Evolutionary conservation across 441 rosid genomes (phyloP).

Genomic region (Melastoma candidum): DNA sequence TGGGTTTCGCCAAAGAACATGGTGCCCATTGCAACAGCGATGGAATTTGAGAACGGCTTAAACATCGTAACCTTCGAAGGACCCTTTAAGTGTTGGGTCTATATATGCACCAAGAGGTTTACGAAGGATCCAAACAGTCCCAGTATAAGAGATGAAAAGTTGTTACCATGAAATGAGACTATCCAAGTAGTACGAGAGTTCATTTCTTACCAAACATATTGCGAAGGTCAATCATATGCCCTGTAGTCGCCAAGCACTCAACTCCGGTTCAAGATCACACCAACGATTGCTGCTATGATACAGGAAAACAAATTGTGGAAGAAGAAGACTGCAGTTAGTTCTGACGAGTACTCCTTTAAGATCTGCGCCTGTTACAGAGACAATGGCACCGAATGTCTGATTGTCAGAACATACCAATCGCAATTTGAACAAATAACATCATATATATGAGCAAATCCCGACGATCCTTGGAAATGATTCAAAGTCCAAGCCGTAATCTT

Average conservation of each 20-base stretch:
- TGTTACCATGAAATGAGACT: not conserved
- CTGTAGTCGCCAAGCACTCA: slow-evolving; percentile 39
- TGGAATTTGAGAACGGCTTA: slow-evolving; percentile 46
- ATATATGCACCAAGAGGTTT: slow-evolving; percentile 41
- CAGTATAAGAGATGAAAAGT: slow-evolving; percentile 17
- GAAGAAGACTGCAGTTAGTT: slow-evolving; percentile 48
- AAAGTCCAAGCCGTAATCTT: not conserved
- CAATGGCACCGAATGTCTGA: too few species aligned
- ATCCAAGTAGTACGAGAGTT: not conserved
- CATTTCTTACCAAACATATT: slow-evolving; percentile 43
- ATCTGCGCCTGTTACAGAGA: slow-evolving; percentile 35
- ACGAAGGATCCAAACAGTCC: slow-evolving; percentile 57
- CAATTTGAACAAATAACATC: too few species aligned
- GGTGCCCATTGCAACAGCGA: slow-evolving; percentile 50
- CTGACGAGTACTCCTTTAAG: slow-evolving; percentile 60
- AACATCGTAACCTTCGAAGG: slow-evolving; percentile 59
- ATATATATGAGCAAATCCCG: not conserved
- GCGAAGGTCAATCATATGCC: slow-evolving; percentile 38
- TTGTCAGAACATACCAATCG: too few species aligned
- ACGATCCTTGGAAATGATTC: too few species aligned
- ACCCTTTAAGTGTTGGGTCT: slow-evolving; percentile 56
- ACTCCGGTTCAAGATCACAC: slow-evolving; percentile 27
- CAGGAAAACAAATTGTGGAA: slow-evolving; percentile 42
- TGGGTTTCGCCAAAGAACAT: slow-evolving; percentile 45
- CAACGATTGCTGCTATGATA: slow-evolving; percentile 38